Evolutionary conservation across 352 stramenopile genomes (phyloP), one percentile per base, ranked within the genome.

Genomic region (Peronospora belbahrii): DNA sequence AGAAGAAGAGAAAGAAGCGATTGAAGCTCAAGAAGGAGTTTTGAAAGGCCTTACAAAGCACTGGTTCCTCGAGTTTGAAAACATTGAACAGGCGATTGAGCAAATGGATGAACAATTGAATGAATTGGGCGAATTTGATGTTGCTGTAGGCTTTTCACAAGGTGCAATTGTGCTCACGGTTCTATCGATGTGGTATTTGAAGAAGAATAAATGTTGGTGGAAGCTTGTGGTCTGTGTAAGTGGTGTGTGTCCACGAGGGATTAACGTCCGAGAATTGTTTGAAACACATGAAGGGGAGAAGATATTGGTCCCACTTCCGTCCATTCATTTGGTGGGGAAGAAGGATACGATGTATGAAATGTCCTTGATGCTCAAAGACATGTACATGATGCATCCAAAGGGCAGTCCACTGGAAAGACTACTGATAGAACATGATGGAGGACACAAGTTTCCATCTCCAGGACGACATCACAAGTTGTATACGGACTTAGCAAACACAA

Each of bases 121-220:
- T 2, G 39, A 70, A 24, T 46, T 88, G 13, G 82, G 79, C 9
- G 74, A 82, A 6, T 84, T 87, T 25, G 82, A 94, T 41, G 54
- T 88, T 40, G 72, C 83, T 13, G 32, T 89, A 6, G 78, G 77
- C 10, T 94, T 94, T 37, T 90, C 75, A 2, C 83, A 94, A 42
- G 83, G 83, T 28, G 68, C 73, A 2, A 67, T 78, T 17, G 71
- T 87, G 54, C 43, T 85, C 5, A 86, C 73, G 23, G 53, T 74
- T 7, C 35, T 89, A 11, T 68, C 73, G 27, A 85, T 85, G 68
- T 64, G 50, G 32, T 83, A 74, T 20, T 59, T 67, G 42, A 62
- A 66, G 28, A 47, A 60, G 30, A 59, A 57, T 24, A 67, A 65
- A 18, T 43, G 49, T 19, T 74, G 62, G 62, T 85, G 73, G 73